A percentile compares a stretch with the other conserved stretches of the same genome.
phyloP scores from a whole-genome alignment of 1,139 yeast species.

The Citeromyces hawaiiensis region DNA sequence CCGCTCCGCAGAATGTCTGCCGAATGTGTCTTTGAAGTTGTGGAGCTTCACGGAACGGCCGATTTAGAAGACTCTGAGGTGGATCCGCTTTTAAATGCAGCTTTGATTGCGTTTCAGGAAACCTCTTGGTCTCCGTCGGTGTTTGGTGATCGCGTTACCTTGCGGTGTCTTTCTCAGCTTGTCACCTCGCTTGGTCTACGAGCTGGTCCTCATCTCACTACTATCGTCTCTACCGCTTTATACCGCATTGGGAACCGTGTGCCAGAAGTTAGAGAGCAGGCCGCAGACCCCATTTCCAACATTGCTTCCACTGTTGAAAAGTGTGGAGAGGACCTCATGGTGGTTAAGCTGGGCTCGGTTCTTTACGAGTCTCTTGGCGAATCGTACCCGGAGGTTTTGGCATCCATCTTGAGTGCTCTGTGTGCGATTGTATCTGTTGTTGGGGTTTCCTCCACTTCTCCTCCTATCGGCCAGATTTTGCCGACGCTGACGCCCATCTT shows the following conservation, averaged over 20 bases:
- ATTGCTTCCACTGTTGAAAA: conserved; percentile 55
- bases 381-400: conserved; percentile 87
- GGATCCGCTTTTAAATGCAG: conserved; percentile 63
- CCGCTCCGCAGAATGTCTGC: conserved; percentile 69
- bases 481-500: conserved; percentile 89
- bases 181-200: conserved; percentile 58
- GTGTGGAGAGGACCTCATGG: conserved; percentile 52
- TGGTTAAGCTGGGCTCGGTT: conserved; percentile 60
- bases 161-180: conserved; percentile 55
- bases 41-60: conserved; percentile 29
- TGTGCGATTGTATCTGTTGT: conserved; percentile 34
- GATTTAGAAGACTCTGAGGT: conserved; percentile 50
- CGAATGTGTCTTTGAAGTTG: conserved; percentile 45
- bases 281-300: conserved; percentile 64
- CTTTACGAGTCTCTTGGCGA: conserved; percentile 91
- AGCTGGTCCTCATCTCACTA: conserved; percentile 61
- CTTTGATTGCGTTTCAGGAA: conserved; percentile 75
- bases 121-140: conserved; percentile 25
- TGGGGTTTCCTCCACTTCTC: conserved; percentile 47
- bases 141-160: conserved; percentile 33
- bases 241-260: conserved; percentile 64
- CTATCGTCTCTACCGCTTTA: conserved; percentile 61
- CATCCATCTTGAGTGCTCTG: conserved; percentile 69
- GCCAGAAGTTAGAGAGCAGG: conserved; percentile 69
- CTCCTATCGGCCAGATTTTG: conserved; percentile 71